These are phyloP conservation scores for Starmera amethionina DNA, from an alignment of 805 yeast genomes.

Conservation along the genomic window DNA sequence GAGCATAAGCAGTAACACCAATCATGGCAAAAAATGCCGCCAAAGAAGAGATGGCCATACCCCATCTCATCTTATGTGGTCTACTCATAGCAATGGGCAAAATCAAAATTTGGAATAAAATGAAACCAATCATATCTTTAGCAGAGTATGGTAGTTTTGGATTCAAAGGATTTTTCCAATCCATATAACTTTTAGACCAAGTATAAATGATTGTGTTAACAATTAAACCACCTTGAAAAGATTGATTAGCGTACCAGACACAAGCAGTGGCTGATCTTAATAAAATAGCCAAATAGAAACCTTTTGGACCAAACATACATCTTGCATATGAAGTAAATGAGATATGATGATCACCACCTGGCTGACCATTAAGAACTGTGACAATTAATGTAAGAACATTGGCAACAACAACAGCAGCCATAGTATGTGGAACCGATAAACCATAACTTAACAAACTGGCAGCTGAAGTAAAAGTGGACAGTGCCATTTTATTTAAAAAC, in stretches of 20 bases:
- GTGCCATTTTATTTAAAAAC: constrained; percentile 3
- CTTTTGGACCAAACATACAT: constrained; percentile 8
- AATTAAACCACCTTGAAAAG: constrained; percentile 17
- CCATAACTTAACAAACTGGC: constrained; percentile 16
- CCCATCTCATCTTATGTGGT: constrained; percentile 15
- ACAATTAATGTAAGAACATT: constrained; percentile 15
- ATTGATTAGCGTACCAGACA: constrained; percentile 17
- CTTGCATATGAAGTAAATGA: constrained; percentile 18
- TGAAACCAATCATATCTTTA: constrained; percentile 27
- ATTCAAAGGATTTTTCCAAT: constrained; percentile 22
- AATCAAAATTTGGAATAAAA: constrained; percentile 18
- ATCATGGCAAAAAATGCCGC: constrained; percentile 15
- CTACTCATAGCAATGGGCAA: constrained; percentile 10
- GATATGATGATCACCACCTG: constrained; percentile 13
- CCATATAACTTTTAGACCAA: constrained; percentile 15
- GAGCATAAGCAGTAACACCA: constrained; percentile 18
- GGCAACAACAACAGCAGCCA: constrained; percentile 19
- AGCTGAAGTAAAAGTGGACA: constrained; percentile 5
- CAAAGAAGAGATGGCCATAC: constrained; percentile 8
- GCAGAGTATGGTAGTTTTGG: constrained; percentile 24
- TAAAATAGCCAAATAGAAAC: constrained; percentile 15
- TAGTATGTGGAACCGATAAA: constrained; percentile 14
- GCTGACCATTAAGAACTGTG: constrained; percentile 12
- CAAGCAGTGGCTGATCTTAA: constrained; percentile 14
- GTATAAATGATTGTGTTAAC: constrained; percentile 12